A percentile compares a stretch with the other conserved stretches of the same genome.
phyloP scores from a whole-genome alignment of 768 basidiomycete species.

The Phlebiopsis gigantea region DNA sequence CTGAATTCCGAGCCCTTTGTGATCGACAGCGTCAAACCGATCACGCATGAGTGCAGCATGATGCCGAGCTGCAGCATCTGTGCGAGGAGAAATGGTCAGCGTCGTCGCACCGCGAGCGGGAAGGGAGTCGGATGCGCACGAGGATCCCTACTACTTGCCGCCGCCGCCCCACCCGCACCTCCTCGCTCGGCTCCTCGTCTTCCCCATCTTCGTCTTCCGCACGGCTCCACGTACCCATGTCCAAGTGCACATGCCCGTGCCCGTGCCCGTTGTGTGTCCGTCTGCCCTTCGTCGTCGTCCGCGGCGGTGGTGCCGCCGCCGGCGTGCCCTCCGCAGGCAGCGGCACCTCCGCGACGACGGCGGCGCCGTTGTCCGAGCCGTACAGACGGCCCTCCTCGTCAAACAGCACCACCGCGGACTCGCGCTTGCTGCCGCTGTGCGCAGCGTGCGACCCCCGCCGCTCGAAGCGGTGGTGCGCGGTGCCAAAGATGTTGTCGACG shows the following conservation, averaged over 20 bases:
- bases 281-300: too few species aligned
- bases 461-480: slow-evolving; percentile 26
- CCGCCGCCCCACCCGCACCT: slow-evolving; percentile 31
- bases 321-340: neutral
- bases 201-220: neutral
- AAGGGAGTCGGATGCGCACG: slow-evolving; percentile 33
- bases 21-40: slow-evolving; percentile 73
- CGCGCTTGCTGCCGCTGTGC: slow-evolving; percentile 18
- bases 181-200: slow-evolving; percentile 11
- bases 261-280: slow-evolving; percentile 7
- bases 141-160: slow-evolving; percentile 72
- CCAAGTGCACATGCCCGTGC: slow-evolving; percentile 17
- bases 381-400: slow-evolving; percentile 6
- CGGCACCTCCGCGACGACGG: neutral
- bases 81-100: neutral
- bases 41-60: slow-evolving; percentile 79
- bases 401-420: slow-evolving; percentile 12
- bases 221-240: slow-evolving; percentile 16
- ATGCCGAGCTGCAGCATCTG: slow-evolving; percentile 81
- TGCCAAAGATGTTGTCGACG: slow-evolving; percentile 19
- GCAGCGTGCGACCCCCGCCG: slow-evolving; percentile 16
- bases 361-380: neutral
- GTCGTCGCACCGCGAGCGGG: neutral
- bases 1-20: slow-evolving; percentile 67
- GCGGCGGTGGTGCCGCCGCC: neutral